Base-by-base conservation (phyloP, 139 green algal genomes). In the Marvania coccoides region DNA sequence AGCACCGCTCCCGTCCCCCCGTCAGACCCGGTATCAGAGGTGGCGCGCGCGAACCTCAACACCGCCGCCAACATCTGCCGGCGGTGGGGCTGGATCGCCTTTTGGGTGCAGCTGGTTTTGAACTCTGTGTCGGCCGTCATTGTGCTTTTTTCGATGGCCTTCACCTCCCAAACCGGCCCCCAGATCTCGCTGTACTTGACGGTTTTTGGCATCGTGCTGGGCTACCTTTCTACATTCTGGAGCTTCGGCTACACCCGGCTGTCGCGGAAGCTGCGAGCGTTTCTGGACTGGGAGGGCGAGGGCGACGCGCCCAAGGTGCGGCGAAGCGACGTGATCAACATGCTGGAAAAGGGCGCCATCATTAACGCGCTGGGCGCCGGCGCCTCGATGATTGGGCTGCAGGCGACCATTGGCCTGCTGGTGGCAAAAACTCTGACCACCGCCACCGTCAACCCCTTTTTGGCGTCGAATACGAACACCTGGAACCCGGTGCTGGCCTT, bases 401-500 rank as follows among this genome's bases (percentile, higher is more conserved):
- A 89, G 57, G 83, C 85, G 5, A 90, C 80, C 13, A 88, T 96
- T 23, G 93, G 94, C 6, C 70, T 98, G 62, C 86, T 98, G 51
- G 90, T 99, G 30, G 94, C 91, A 58, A 99, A 99, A 81, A 97
- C 93, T 5, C 79, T 99, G 33, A 94, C 83, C 56, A 95, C 85
- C 47, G 84, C 90, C 10, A 88, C 83, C 23, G 80, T 86, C 47
- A 96, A 95, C 78, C 90, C 90, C 23, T 96, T 96, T 75, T 71
- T 95, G 58, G 79, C 85, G 1, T 72, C 67, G 47, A 74, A 48
- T 13, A 78, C 79, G 2, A 71, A 72, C 30, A 74, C 69, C 26
- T 97, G 91, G 78, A 96, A 94, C 77, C 92, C 94, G 3, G 94
- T 98, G 63, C 79, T 99, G 35, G 93, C 94, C 3, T 83, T 99